Evolutionary conservation across 768 basidiomycete genomes (phyloP), one percentile per base, ranked within the genome.

Genomic region (Glaciozyma antarctica): DNA sequence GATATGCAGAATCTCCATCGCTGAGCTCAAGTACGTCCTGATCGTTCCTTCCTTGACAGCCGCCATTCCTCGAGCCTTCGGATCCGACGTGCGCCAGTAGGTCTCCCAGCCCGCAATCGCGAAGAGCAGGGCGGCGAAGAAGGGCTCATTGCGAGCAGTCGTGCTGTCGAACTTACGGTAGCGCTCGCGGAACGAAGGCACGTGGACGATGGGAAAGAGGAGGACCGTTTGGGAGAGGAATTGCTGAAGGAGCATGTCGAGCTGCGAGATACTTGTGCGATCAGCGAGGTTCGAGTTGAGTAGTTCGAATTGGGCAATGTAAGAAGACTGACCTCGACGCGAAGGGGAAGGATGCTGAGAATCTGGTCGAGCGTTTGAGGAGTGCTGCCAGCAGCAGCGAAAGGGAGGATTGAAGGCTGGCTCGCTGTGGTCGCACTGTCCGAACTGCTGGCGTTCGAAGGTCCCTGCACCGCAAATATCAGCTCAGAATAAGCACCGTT

Each of bases 201-300:
- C 51, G 64, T 71, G 70, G 24, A 63, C 41, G 59, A 68, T 60
- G 7, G 70, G 70, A n/a, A 71, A 58, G 59, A 51, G 61, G n/a
- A 51, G 44, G 38, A 38, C 17, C 22, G 65, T 64, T 10, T 44
- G 19, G 17, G 21, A 19, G 59, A 68, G 28, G 64, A 68, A 71
- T 26, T 61, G 70, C 1, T 30, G 9, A 43, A 68, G 49, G 51
- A 65, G 64, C 5, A 32, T 32, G 12, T 71, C 66, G 32, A 71
- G 66, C 70, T 71, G 60, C 13, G 19, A 4, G 15, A 26, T 21
- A 45, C n/a, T n/a, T n/a, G n/a, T 22, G 8, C 8, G 47, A 9
- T 48, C n/a, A 41, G 38, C 49, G 49, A 51, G 49, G 49, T 48
- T 19, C 17, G 13, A 16, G 4, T 16, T n/a, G n/a, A n/a, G n/a